phyloP scores from a whole-genome alignment of 1,284 basidiomycete species.

The Marasmius tenuissimus region DNA sequence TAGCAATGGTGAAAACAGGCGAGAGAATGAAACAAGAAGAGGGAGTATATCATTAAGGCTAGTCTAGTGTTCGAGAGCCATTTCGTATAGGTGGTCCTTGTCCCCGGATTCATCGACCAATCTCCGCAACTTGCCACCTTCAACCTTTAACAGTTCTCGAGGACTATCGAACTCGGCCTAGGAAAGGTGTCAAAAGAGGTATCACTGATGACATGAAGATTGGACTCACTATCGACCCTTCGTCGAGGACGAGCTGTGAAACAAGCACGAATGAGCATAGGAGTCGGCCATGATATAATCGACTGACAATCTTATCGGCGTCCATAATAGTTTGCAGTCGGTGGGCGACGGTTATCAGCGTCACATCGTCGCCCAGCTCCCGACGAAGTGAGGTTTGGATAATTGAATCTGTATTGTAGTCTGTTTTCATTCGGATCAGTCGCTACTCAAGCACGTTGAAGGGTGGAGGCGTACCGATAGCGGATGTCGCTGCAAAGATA shows the following conservation, averaged over 20 bases:
- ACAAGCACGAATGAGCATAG: background rate
- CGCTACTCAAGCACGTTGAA: background rate
- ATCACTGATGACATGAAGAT: background rate
- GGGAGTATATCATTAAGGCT: no score
- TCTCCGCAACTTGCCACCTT: conserved; percentile 50
- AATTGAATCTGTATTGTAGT: conserved; percentile 58
- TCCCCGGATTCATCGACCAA: conserved; percentile 64
- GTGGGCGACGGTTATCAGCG: conserved; percentile 67
- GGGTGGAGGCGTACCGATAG: conserved; percentile 38
- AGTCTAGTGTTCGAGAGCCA: conserved; percentile 26
- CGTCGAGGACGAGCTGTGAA: conserved; percentile 35
- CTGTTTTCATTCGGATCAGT: conserved; percentile 27
- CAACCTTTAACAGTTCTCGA: conserved; percentile 52
- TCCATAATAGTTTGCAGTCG: conserved; percentile 73
- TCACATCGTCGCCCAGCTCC: conserved; percentile 53
- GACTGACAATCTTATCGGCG: conserved; percentile 44
- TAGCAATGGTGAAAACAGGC: no score
- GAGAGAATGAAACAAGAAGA: no score
- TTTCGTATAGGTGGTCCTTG: conserved; percentile 44
- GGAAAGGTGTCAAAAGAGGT: background rate
- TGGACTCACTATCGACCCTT: conserved; percentile 30
- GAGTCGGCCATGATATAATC: background rate
- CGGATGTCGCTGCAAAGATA: conserved; percentile 43
- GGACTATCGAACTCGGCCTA: conserved; percentile 65
- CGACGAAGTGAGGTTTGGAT: conserved; percentile 59